Evolutionary conservation across 148 eudicot genomes (phyloP).

Genomic region (Silene conica): DNA sequence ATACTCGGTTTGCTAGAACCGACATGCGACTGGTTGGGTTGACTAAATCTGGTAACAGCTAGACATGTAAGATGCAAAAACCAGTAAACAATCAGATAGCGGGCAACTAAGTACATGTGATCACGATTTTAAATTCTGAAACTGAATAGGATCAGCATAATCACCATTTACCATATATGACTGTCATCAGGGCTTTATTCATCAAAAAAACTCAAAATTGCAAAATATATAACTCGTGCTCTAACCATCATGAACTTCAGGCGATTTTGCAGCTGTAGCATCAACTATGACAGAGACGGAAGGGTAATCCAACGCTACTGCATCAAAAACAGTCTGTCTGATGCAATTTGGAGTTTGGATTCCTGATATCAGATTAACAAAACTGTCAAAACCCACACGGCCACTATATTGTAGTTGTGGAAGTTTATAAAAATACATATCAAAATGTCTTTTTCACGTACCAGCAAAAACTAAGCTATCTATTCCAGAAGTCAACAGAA

Average conservation of each 20-base stretch:
- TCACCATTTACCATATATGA: background rate
- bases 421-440: background rate
- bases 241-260: conserved; percentile 76
- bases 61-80: too few species aligned
- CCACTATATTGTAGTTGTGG: background rate
- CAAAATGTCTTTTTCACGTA: conserved; percentile 22
- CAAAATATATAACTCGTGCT: background rate
- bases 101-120: background rate
- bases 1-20: too few species aligned
- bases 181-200: background rate
- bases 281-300: conserved; percentile 76
- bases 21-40: too few species aligned
- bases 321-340: conserved; percentile 92
- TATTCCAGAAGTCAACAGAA: conserved; percentile 63
- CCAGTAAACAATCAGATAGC: too few species aligned
- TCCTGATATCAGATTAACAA: conserved; percentile 40
- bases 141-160: background rate
- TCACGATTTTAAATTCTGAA: background rate
- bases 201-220: background rate
- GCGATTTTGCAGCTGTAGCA: conserved; percentile 94
- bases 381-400: background rate
- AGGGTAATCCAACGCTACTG: conserved; percentile 85
- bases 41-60: too few species aligned
- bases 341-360: conserved; percentile 99
- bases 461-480: conserved; percentile 65